Base-by-base conservation (phyloP, 805 yeast genomes). In the Myxozyma monticola region DNA sequence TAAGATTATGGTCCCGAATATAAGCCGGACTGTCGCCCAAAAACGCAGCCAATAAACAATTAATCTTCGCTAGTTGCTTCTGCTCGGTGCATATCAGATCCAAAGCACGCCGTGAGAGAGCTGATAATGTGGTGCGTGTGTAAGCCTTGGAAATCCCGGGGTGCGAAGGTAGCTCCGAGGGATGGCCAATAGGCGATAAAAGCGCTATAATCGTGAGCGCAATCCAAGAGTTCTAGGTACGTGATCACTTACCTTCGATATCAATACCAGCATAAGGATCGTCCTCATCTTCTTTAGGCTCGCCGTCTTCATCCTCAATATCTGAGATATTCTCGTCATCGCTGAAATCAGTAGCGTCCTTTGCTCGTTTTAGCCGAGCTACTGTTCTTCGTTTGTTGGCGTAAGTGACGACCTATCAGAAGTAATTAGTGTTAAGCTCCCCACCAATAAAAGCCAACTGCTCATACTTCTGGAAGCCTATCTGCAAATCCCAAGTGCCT, bases 21-120 rank as follows among this genome's bases (percentile, higher is more conserved):
- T 80, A 81, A 37, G 74, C 74, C 57, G 95, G 85, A 64, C 88
- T 91, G 64, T 91, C 98, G 3, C 97, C 96, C 42, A 91, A 73
- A 59, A 91, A 80, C 0, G 85, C 82, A 54, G 84, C 86, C 68
- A 93, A 75, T 38, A 91, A 73, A 61, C 80, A 80, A 37, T 84
- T 78, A 45, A 89, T 71, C 62, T 82, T 78, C 50, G 82, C 80
- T n/a, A 86, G 85, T 30, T 82, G 83, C 24, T 77, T 75, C 61
- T 88, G 96, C 63, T 93, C 99, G 36, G 78, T 77, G 63, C 87
- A 90, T 42, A 93, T 85, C 54, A 84, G 71, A 45, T 85, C 84
- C 22, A 90, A 79, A 15, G 93, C 80, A 54, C 88, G 88, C 15
- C 71, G 70, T 0, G 96, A 86, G 57, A 93, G 68, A 34, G 76